A percentile compares a stretch with the other conserved stretches of the same genome.
phyloP scores from a whole-genome alignment of 441 rosid genomes.

The Mallotus repandus region DNA sequence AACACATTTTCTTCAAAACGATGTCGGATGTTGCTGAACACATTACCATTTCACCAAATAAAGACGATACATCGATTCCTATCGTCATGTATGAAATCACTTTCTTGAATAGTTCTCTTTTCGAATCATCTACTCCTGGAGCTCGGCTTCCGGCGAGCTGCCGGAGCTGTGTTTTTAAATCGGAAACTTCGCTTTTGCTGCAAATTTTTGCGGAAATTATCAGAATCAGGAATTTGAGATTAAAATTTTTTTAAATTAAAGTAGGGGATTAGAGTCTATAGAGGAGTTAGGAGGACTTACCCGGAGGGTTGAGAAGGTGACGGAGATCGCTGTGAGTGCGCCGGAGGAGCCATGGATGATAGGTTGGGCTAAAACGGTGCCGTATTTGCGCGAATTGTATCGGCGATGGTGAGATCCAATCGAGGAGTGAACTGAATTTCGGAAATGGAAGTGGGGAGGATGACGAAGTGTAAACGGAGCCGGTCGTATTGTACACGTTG shows the following conservation, averaged over 20 bases:
- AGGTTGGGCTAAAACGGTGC: constrained; percentile 2
- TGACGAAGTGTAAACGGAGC: background rate
- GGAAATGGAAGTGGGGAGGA: constrained; percentile 1
- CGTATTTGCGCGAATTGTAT: constrained; percentile 14
- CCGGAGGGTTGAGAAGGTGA: constrained; percentile 98
- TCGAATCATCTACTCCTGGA: constrained; percentile 92
- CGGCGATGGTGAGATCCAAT: constrained; percentile 28
- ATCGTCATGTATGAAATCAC: constrained; percentile 94
- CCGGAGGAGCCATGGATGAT: constrained; percentile 78
- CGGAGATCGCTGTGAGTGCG: constrained; percentile 63
- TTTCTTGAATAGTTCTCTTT: constrained; percentile 91
- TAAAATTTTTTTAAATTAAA: background rate
- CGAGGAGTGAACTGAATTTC: background rate
- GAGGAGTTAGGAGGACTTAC: constrained; percentile 35
- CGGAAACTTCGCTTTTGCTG: constrained; percentile 94
- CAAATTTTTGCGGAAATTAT: background rate
- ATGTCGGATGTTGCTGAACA: constrained; percentile 96
- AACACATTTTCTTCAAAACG: constrained; percentile 97
- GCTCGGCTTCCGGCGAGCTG: constrained; percentile 97
- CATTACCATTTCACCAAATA: constrained; percentile 99
- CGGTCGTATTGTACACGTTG: background rate
- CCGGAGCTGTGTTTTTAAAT: constrained; percentile 86
- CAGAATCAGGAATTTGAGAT: background rate
- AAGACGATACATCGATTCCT: constrained; percentile 87
- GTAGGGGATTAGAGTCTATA: background rate